Percentiles rank a stretch among this genome's conserved stretches.
Conservation (phyloP, 176 grass and related monocot species). For the Aegilops longissima region DNA sequence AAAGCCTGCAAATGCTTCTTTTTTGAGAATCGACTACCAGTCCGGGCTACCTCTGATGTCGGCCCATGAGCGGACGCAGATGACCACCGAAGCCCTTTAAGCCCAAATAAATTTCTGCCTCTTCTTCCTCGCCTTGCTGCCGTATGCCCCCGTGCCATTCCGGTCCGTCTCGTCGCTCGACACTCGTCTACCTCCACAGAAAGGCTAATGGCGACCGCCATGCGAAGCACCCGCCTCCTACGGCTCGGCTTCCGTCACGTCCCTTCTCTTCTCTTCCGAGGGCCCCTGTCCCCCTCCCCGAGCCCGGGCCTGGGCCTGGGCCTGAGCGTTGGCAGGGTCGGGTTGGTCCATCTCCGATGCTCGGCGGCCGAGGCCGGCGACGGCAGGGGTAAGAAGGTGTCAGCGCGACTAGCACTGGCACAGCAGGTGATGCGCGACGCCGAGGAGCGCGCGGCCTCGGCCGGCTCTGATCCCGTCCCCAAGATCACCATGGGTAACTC, state of each 20-base stretch:
- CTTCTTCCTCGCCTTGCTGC: neutral
- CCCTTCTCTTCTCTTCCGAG: slow-evolving; percentile 20
- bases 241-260: slow-evolving; percentile 31
- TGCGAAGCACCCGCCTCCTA: slow-evolving; percentile 37
- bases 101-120: neutral
- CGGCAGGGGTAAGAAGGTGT: slow-evolving; percentile 54
- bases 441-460: slow-evolving; percentile 67
- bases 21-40: too few relatives aligned
- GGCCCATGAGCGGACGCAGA: neutral
- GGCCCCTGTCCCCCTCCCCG: neutral
- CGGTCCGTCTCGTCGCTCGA: neutral
- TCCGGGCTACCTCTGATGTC: neutral
- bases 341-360: slow-evolving; percentile 38
- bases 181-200: slow-evolving; percentile 3
- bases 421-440: slow-evolving; percentile 76
- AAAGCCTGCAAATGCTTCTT: too few relatives aligned
- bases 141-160: neutral
- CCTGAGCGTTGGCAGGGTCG: neutral
- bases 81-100: neutral
- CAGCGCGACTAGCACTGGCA: slow-evolving; percentile 68
- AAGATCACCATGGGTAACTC: slow-evolving; percentile 72
- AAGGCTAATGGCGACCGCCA: slow-evolving; percentile 37
- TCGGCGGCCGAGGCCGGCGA: slow-evolving; percentile 47
- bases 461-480: slow-evolving; percentile 61
- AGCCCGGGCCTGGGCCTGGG: slow-evolving; percentile 1